A percentile compares a stretch with the other conserved stretches of the same genome.
phyloP scores from a whole-genome alignment of 2,329 filamentous ascomycete genomes.

The Botrytis fabae region DNA sequence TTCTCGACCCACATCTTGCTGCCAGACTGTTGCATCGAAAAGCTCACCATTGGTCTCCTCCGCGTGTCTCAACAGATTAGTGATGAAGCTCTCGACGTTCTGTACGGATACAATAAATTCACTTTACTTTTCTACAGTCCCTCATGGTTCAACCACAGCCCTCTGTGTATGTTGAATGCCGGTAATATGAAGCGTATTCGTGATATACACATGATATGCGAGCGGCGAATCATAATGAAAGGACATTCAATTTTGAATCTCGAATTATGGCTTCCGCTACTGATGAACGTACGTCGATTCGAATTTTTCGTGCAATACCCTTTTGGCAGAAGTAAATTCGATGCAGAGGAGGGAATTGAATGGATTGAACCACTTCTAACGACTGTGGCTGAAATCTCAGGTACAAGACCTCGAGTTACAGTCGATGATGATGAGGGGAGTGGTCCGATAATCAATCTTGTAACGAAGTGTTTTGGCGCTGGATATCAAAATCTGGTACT shows the following conservation, averaged over 20 bases:
- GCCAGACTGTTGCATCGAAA: background rate
- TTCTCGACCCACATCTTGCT: background rate
- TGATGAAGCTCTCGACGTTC: conserved; percentile 5
- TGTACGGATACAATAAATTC: background rate
- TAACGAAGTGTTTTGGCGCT: background rate
- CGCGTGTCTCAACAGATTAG: background rate
- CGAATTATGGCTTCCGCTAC: background rate
- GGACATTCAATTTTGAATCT: background rate
- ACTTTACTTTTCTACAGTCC: background rate
- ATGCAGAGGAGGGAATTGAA: background rate
- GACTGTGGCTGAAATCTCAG: background rate
- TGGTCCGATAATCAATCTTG: background rate
- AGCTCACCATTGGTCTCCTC: background rate
- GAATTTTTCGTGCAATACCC: background rate
- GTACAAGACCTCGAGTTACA: background rate
- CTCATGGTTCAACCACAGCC: background rate
- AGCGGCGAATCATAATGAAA: background rate
- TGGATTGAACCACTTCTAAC: background rate
- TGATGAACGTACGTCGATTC: background rate
- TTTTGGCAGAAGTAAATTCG: background rate
- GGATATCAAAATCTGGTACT: background rate
- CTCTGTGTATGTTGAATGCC: background rate
- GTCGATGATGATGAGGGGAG: background rate
- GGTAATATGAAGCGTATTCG: background rate
- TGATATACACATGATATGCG: background rate